Evolutionary conservation across 2,329 filamentous ascomycete species (phyloP).

Genomic region (Cladosporium sp.): DNA sequence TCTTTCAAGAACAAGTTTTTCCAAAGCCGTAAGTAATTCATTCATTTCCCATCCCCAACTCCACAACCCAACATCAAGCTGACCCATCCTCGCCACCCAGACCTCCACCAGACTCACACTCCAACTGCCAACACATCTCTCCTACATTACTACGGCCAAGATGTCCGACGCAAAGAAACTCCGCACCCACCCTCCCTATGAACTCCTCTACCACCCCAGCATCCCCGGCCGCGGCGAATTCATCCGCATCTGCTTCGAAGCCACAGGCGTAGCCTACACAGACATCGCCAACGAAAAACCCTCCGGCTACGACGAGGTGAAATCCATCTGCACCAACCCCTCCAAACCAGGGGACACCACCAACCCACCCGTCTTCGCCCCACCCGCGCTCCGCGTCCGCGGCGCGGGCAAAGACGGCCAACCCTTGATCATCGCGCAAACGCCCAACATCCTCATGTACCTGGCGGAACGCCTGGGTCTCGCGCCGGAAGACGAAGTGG

Average conservation of each 20-base stretch:
- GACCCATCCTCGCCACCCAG: background rate
- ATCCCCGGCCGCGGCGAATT: slow-evolving; percentile 72
- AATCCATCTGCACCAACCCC: slow-evolving; percentile 39
- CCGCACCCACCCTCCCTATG: slow-evolving; percentile 27
- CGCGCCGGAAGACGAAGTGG: slow-evolving; percentile 44
- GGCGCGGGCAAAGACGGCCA: slow-evolving; percentile 49
- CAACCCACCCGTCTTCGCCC: slow-evolving; percentile 64
- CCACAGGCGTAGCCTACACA: slow-evolving; percentile 59
- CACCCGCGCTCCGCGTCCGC: slow-evolving; percentile 57
- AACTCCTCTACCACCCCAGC: slow-evolving; percentile 62
- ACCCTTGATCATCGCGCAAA: slow-evolving; percentile 62
- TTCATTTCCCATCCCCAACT: too few species aligned
- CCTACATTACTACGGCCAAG: slow-evolving; percentile 4
- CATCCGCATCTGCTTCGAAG: slow-evolving; percentile 69
- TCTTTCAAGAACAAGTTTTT: background rate
- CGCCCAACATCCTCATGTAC: slow-evolving; percentile 69
- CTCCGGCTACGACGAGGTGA: slow-evolving; percentile 50
- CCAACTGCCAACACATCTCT: background rate
- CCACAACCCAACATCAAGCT: too few species aligned
- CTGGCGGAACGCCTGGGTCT: slow-evolving; percentile 59
- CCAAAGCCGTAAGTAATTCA: background rate
- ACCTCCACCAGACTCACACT: background rate
- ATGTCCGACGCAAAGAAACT: slow-evolving; percentile 16
- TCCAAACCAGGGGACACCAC: slow-evolving; percentile 38
- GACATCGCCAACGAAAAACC: slow-evolving; percentile 53